phyloP scores from a whole-genome alignment of 257 asterid species.

The Gynochthodes officinalis region DNA sequence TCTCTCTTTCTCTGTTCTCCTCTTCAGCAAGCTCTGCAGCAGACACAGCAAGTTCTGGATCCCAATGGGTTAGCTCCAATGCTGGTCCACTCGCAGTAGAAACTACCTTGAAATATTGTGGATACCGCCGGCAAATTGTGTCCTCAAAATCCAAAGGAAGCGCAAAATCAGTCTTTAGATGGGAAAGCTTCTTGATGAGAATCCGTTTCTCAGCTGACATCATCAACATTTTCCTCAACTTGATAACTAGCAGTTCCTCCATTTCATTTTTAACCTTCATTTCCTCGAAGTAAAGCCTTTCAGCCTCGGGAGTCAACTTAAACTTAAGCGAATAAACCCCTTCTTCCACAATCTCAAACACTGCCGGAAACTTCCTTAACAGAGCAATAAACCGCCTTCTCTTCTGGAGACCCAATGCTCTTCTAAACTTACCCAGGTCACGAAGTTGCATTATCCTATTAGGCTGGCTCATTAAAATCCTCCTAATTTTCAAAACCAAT shows the following conservation, averaged over 20 bases:
- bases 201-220: conserved; percentile 88
- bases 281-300: conserved; percentile 90
- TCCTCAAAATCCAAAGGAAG: conserved; percentile 80
- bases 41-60: conserved; percentile 85
- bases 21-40: conserved; percentile 96
- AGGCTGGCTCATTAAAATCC: conserved; percentile 82
- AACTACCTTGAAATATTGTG: conserved; percentile 83
- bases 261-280: conserved; percentile 73
- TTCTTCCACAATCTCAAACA: conserved; percentile 92
- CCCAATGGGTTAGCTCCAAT: conserved; percentile 88
- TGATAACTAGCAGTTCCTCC: conserved; percentile 84
- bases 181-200: conserved; percentile 88
- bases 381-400: conserved; percentile 75
- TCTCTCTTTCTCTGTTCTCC: conserved; percentile 56
- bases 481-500: conserved; percentile 78
- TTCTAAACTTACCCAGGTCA: conserved; percentile 77
- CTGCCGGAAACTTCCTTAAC: conserved; percentile 84
- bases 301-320: conserved; percentile 85
- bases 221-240: conserved; percentile 89
- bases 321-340: conserved; percentile 81
- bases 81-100: conserved; percentile 79
- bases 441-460: conserved; percentile 78
- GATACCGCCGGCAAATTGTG: conserved; percentile 84
- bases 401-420: conserved; percentile 59
- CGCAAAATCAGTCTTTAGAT: conserved; percentile 81